Evolutionary conservation across 495 filamentous ascomycete genomes (phyloP).

Genomic region (Aspergillus hancockii): DNA sequence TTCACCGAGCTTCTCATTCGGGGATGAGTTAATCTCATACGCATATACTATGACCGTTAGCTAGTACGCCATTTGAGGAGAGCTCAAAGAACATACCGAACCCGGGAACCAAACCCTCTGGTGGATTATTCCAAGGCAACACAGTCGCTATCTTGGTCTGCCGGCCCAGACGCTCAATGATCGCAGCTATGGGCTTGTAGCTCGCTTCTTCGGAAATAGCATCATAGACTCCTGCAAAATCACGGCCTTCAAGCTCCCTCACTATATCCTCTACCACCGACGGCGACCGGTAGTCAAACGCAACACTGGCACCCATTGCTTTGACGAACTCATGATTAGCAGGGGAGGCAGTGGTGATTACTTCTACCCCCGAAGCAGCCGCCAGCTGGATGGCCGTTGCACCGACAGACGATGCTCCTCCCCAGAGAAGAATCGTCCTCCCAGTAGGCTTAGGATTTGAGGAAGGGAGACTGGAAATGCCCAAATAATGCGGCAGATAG

Average conservation of each 20-base stretch:
- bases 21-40: not conserved
- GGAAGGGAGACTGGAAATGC: slow-evolving; percentile 33
- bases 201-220: slow-evolving; percentile 13
- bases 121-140: not conserved
- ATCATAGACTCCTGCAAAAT: slow-evolving; percentile 19
- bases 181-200: not conserved
- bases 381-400: slow-evolving; percentile 59
- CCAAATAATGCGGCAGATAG: slow-evolving; percentile 44
- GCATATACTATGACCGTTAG: slow-evolving; percentile 7
- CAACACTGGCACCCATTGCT: slow-evolving; percentile 50
- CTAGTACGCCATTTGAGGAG: not conserved
- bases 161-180: not conserved
- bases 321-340: slow-evolving; percentile 53
- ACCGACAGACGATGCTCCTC: slow-evolving; percentile 58
- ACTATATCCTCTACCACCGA: slow-evolving; percentile 32
- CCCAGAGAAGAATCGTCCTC: slow-evolving; percentile 59
- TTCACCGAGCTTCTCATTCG: not conserved
- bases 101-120: slow-evolving; percentile 7
- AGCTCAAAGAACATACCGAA: not conserved
- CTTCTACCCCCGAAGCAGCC: slow-evolving; percentile 51
- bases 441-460: slow-evolving; percentile 27
- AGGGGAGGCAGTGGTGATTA: slow-evolving; percentile 51
- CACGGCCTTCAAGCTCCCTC: slow-evolving; percentile 3
- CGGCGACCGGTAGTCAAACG: slow-evolving; percentile 55
- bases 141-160: not conserved